Evolutionary conservation across 176 grass and related monocot species (phyloP), one percentile per base, ranked within the genome.

Genomic region (Secale cereale): DNA sequence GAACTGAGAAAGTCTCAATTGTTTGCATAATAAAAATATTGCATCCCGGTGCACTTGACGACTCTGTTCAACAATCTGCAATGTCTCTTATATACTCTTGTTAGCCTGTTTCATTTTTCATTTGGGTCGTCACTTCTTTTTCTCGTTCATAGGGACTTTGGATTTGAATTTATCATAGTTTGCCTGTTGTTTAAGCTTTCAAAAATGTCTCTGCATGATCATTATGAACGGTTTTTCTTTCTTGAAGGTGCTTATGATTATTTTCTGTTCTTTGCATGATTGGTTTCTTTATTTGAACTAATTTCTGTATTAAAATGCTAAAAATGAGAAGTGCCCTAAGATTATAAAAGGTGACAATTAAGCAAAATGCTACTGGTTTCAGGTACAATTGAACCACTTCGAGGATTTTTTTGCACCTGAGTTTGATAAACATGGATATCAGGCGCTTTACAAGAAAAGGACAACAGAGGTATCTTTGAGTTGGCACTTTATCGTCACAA

Each of bases 391-490:
- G 69, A 94, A 99, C 73, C 97, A 99, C 73, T 97, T 91, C 4
- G 97, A 97, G 28, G 97, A 99, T 69, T 99, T 94, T 77, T 99
- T 99, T 91, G 79, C 90, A 81, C 97, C 94, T 2, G 97, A 99
- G 77, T 92, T 99, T 88, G 97, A 97, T 76, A 99, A 99, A 82
- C 97, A 99, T 90, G 94, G 97, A 82, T 97, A 99, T 91, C 97
- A 99, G 77, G 94, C 94, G 56, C 91, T 99, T 85, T 99, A 91
- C 80, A 99, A 99, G 91, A 99, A 89, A 87, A 93, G 88, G 85
- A 99, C 97, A 88, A 88, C 94, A 77, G 97, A 99, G 92, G 97
- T 99, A 66, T 30, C 29, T 74, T 76, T 70, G 2, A 70, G 2
- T 84, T 60, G 9, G 8, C 59, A 76, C 40, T 75, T 81, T 64